Percentiles rank a stretch among this genome's conserved stretches.
phyloP scores from a whole-genome alignment of 108 stramenopile genomes.

The Pseudonitzschia multiseries region DNA sequence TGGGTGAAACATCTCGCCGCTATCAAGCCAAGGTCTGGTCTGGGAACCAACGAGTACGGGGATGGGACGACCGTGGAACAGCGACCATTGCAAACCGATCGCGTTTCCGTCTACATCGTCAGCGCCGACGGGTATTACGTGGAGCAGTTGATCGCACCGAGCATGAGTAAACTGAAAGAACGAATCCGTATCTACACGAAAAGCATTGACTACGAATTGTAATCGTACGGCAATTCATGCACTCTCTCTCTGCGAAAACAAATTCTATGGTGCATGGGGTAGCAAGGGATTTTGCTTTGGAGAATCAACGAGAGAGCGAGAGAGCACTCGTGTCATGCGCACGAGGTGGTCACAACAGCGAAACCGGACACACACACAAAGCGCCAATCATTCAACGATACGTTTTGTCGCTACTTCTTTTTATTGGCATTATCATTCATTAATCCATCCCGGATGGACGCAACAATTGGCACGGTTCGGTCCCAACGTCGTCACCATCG shows the following conservation, averaged over 20 bases:
- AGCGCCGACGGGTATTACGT: slow-evolving; percentile 40
- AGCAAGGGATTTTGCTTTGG: background rate
- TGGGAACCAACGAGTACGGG: slow-evolving; percentile 19
- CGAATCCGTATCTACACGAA: slow-evolving; percentile 25
- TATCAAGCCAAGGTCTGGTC: slow-evolving; percentile 25
- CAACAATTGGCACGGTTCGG: background rate
- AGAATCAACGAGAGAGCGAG: background rate
- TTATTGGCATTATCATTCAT: too few species aligned
- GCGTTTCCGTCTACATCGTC: slow-evolving; percentile 31
- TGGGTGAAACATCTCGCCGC: slow-evolving; percentile 28
- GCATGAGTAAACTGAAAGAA: slow-evolving; percentile 29
- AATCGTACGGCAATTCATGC: background rate
- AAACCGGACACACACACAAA: background rate
- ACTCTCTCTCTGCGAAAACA: too few species aligned
- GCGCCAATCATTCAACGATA: background rate
- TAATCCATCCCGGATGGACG: too few species aligned
- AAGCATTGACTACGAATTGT: slow-evolving; percentile 33
- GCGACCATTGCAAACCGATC: slow-evolving; percentile 26
- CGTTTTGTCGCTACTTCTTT: background rate
- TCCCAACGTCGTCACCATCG: background rate
- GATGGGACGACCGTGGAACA: slow-evolving; percentile 15
- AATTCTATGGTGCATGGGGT: too few species aligned
- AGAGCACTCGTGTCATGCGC: too few species aligned
- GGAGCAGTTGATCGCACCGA: slow-evolving; percentile 30
- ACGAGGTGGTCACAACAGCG: too few species aligned